Conservation (phyloP, 306 rosid species). For the Rosa persica region DNA sequence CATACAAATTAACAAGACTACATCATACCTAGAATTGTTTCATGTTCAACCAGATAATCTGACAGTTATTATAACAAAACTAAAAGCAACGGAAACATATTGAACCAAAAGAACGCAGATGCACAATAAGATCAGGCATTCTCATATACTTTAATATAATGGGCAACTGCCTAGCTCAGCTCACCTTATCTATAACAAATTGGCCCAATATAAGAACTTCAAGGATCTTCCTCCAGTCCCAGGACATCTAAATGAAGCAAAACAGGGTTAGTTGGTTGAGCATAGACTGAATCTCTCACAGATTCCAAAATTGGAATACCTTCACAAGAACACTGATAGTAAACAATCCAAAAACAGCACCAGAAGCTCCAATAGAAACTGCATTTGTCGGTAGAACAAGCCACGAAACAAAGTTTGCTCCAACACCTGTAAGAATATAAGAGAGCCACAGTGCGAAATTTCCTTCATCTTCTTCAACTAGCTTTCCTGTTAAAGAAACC, state of each 20-base stretch:
- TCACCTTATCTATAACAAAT: constrained; percentile 88
- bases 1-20: neutral
- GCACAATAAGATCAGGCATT: neutral
- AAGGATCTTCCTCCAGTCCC: constrained; percentile 99
- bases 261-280: neutral
- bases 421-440: constrained; percentile 87
- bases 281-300: neutral
- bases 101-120: neutral
- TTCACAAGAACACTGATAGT: constrained; percentile 87
- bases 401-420: constrained; percentile 96
- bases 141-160: neutral
- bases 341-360: constrained; percentile 94
- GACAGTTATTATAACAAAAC: neutral
- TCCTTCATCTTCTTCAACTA: constrained; percentile 99
- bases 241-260: constrained; percentile 65
- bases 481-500: constrained; percentile 51
- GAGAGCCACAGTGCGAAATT: constrained; percentile 87
- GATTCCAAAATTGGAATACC: constrained; percentile 41
- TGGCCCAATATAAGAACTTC: constrained; percentile 97
- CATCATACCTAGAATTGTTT: neutral
- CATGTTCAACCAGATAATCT: neutral
- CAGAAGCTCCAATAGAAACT: constrained; percentile 96
- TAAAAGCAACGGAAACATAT: neutral
- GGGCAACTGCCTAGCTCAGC: constrained; percentile 3
- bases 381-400: constrained; percentile 84